A percentile compares a stretch with the other conserved stretches of the same genome.
Conservation (phyloP, 257 asterid genomes). For the Forsythia viridissima region DNA sequence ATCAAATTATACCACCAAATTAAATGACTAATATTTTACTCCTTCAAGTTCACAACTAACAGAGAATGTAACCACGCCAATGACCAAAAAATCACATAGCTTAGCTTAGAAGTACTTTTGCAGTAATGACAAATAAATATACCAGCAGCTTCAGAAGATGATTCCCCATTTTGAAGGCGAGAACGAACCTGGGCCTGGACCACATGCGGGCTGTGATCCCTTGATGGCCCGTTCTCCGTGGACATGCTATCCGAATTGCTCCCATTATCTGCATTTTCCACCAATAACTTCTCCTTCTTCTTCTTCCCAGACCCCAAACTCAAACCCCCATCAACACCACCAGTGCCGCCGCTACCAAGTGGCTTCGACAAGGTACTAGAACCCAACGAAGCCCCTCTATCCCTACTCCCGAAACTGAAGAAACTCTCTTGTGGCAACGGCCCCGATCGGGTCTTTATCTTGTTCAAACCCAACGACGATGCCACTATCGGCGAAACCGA, state of each 20-base stretch:
- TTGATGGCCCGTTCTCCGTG: conserved; percentile 64
- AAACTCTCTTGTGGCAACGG: conserved; percentile 98
- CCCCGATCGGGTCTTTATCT: conserved; percentile 98
- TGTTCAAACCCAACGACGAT: conserved; percentile 88
- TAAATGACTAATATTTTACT: neutral
- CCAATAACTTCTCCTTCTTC: conserved; percentile 45
- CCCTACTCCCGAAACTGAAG: conserved; percentile 72
- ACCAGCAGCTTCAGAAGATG: conserved; percentile 81
- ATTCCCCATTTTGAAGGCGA: conserved; percentile 71
- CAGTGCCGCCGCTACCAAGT: conserved; percentile 29
- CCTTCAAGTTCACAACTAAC: neutral
- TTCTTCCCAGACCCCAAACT: conserved; percentile 36
- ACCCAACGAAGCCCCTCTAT: conserved; percentile 71
- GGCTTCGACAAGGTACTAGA: conserved; percentile 81
- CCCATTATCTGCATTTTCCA: conserved; percentile 49
- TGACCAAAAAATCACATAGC: conserved; percentile 4
- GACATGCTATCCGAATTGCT: conserved; percentile 68
- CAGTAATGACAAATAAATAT: conserved; percentile 19
- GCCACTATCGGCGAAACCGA: conserved; percentile 89
- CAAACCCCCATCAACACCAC: conserved; percentile 40
- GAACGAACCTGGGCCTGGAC: conserved; percentile 56
- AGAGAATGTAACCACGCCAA: conserved; percentile 10
- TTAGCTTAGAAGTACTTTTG: conserved; percentile 3
- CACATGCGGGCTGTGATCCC: conserved; percentile 77
- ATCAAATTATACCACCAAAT: neutral